These are phyloP conservation scores for Afroboletus lepidellus DNA, from an alignment of 1,284 basidiomycete species.

Conservation along the genomic window DNA sequence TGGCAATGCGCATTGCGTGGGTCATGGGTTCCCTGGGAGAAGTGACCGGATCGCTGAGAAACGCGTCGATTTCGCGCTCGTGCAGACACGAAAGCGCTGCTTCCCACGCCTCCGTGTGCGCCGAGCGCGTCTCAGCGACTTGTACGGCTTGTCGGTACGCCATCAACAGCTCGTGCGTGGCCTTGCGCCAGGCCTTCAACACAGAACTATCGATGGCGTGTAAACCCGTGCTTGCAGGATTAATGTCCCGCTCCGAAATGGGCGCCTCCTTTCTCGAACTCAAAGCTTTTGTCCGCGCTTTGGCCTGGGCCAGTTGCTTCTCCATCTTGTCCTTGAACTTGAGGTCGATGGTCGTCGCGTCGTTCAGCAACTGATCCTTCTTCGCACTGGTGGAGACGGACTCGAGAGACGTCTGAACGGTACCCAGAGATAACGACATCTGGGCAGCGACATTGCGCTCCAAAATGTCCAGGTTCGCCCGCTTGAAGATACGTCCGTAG, in stretches of 20 bases:
- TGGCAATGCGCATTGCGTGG: constrained; percentile 43
- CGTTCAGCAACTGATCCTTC: constrained; percentile 13
- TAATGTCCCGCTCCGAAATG: constrained; percentile 20
- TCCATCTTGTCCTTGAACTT: constrained; percentile 20
- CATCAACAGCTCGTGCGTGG: constrained; percentile 30
- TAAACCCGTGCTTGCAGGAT: constrained; percentile 14
- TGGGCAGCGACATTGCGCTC: constrained; percentile 58
- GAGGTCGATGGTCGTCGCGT: constrained; percentile 16
- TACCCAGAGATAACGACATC: constrained; percentile 45
- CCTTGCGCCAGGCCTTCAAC: constrained; percentile 35
- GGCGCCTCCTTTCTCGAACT: constrained; percentile 11
- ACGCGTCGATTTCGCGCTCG: constrained; percentile 37
- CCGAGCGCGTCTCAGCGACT: constrained; percentile 39
- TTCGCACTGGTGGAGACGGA: constrained; percentile 20
- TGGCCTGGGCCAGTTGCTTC: constrained; percentile 7
- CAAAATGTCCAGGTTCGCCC: constrained; percentile 58
- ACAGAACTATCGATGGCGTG: constrained; percentile 36
- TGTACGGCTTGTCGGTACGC: constrained; percentile 37
- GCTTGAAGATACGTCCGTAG: constrained; percentile 61
- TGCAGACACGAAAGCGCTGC: constrained; percentile 44
- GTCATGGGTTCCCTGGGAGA: constrained; percentile 36
- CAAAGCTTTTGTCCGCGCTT: constrained; percentile 10
- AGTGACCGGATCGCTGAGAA: constrained; percentile 20
- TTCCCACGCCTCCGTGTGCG: constrained; percentile 49
- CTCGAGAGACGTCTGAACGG: constrained; percentile 31